Percentiles rank a stretch among this genome's conserved stretches.
These are phyloP conservation scores for Pterocarpus santalinus DNA, from an alignment of 306 rosid species.

Conservation along the genomic window DNA sequence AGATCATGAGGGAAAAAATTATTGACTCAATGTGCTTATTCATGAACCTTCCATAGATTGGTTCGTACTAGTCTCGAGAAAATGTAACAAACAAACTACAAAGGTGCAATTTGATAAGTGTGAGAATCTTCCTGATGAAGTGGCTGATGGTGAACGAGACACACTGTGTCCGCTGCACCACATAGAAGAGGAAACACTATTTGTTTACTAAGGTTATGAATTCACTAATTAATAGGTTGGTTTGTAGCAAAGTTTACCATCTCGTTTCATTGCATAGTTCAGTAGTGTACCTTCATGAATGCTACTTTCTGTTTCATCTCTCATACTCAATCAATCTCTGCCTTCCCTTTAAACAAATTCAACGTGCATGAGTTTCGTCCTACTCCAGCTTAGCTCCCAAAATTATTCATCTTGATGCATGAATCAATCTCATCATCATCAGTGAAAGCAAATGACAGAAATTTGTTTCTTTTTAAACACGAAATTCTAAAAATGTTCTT, in stretches of 20 bases:
- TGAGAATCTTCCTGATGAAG: slow-evolving; percentile 42
- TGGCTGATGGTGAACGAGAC: slow-evolving; percentile 19
- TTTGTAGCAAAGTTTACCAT: slow-evolving; percentile 37
- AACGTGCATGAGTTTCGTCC: slow-evolving; percentile 7
- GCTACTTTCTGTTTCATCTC: too few relatives aligned
- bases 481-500: background rate
- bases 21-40: slow-evolving; percentile 42
- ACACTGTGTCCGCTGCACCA: background rate
- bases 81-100: background rate
- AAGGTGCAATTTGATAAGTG: slow-evolving; percentile 41
- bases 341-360: background rate
- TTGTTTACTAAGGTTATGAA: slow-evolving; percentile 38
- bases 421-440: background rate
- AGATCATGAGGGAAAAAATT: slow-evolving; percentile 36
- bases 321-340: too few relatives aligned
- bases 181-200: background rate
- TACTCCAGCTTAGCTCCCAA: background rate
- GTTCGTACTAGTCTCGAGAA: slow-evolving; percentile 7
- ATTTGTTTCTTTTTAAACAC: background rate
- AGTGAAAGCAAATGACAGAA: background rate
- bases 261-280: slow-evolving; percentile 20
- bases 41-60: slow-evolving; percentile 56
- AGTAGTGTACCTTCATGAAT: too few relatives aligned
- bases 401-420: slow-evolving; percentile 10
- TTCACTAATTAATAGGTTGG: slow-evolving; percentile 19